Evolutionary conservation across 2,329 filamentous ascomycete species (phyloP).

Genomic region (Fusarium pseudograminearum): DNA sequence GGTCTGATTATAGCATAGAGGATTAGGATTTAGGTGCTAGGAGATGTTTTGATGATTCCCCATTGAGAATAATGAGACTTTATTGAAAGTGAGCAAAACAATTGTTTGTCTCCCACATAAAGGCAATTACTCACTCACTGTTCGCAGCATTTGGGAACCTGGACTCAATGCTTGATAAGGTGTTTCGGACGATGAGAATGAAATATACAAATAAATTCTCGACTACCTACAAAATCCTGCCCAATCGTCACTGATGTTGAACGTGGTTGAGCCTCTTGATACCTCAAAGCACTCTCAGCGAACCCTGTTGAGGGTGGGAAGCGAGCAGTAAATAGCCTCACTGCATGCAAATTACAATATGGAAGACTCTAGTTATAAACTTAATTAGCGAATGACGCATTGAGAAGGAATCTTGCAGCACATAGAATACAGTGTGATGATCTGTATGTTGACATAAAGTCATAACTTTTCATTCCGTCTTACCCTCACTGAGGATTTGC

Average conservation of each 20-base stretch:
- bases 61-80: not conserved
- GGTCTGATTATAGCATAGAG: not conserved
- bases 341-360: no score
- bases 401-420: not conserved
- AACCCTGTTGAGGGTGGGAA: not conserved
- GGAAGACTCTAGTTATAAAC: no score
- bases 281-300: not conserved
- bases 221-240: not conserved
- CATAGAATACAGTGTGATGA: not conserved
- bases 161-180: not conserved
- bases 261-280: not conserved
- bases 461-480: not conserved
- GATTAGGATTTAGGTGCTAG: not conserved
- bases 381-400: not conserved
- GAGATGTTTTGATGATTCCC: not conserved
- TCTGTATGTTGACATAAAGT: not conserved
- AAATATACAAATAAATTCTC: not conserved
- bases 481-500: not conserved
- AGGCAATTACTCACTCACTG: not conserved
- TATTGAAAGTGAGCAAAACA: not conserved
- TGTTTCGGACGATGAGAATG: not conserved
- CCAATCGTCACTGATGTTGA: not conserved
- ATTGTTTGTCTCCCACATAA: not conserved
- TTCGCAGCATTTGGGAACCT: no score
- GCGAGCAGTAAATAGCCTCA: not conserved